These are phyloP conservation scores for Metschnikowia baotianmanensis DNA, from an alignment of 805 yeast species.

Conservation along the genomic window DNA sequence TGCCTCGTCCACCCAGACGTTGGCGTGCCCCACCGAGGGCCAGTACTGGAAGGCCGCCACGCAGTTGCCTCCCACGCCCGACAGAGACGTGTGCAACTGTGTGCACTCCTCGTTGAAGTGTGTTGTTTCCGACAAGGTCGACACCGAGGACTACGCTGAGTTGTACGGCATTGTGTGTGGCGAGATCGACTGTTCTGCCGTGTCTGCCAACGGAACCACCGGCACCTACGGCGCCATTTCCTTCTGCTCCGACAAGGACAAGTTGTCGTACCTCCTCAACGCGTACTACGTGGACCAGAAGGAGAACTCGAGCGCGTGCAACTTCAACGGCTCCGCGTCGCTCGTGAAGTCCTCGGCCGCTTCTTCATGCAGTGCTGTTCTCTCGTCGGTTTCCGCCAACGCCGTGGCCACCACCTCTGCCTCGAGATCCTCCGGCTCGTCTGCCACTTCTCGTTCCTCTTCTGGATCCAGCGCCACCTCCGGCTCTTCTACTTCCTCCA, in stretches of 20 bases:
- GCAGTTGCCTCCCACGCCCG: slow-evolving; percentile 78
- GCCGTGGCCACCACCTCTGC: slow-evolving; percentile 17
- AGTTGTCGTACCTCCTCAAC: slow-evolving; percentile 64
- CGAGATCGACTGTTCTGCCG: slow-evolving; percentile 57
- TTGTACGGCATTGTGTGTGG: slow-evolving; percentile 61
- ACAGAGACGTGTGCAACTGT: slow-evolving; percentile 62
- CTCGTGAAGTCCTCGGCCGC: slow-evolving; percentile 30
- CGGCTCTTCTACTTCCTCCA: slow-evolving; percentile 20
- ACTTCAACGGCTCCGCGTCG: slow-evolving; percentile 51
- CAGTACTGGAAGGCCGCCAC: slow-evolving; percentile 64
- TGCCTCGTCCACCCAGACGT: slow-evolving; percentile 31
- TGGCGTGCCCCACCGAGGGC: slow-evolving; percentile 60
- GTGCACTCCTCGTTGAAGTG: slow-evolving; percentile 53
- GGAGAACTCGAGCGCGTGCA: slow-evolving; percentile 17
- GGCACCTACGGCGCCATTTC: slow-evolving; percentile 75
- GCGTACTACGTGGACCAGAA: slow-evolving; percentile 45
- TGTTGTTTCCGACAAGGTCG: slow-evolving; percentile 57
- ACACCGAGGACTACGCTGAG: slow-evolving; percentile 54
- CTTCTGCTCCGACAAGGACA: slow-evolving; percentile 64
- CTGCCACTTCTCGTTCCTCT: slow-evolving; percentile 17
- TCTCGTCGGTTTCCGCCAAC: slow-evolving; percentile 19
- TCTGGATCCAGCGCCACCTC: slow-evolving; percentile 22
- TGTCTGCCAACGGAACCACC: slow-evolving; percentile 56
- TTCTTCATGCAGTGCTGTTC: slow-evolving; percentile 29
- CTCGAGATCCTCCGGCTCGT: too few relatives aligned